These are phyloP conservation scores for Penicillium macrosclerotiorum DNA, from an alignment of 495 filamentous ascomycete species.

Conservation along the genomic window DNA sequence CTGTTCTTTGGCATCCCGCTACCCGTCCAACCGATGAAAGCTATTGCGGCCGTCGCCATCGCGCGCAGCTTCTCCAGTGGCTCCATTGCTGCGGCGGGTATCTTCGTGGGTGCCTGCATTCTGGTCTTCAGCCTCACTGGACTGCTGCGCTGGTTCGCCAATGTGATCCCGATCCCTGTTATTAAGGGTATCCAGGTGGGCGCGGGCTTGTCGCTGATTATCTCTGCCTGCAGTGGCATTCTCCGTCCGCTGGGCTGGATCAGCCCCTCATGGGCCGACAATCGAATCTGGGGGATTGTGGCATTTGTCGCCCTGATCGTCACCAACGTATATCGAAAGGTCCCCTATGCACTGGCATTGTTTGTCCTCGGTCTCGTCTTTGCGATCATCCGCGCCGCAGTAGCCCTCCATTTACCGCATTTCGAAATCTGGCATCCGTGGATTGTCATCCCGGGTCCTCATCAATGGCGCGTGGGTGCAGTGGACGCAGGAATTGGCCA, in stretches of 20 bases:
- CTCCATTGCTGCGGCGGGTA: conserved; percentile 74
- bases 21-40: conserved; percentile 89
- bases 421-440: conserved; percentile 52
- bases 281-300: conserved; percentile 65
- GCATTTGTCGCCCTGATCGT: conserved; percentile 68
- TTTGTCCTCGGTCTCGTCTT: conserved; percentile 63
- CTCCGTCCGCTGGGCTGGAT: conserved; percentile 59
- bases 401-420: conserved; percentile 36
- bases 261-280: conserved; percentile 63
- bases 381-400: conserved; percentile 43
- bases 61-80: conserved; percentile 59
- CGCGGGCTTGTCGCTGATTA: conserved; percentile 75
- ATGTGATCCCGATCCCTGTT: conserved; percentile 76
- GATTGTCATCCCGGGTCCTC: conserved; percentile 41
- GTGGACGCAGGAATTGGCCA: conserved; percentile 72
- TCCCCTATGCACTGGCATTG: conserved; percentile 75
- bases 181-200: conserved; percentile 94
- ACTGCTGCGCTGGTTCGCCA: conserved; percentile 64
- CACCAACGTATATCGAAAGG: conserved; percentile 53
- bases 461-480: conserved; percentile 47
- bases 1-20: conserved; percentile 79
- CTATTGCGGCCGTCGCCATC: conserved; percentile 85
- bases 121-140: conserved; percentile 75
- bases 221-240: conserved; percentile 66
- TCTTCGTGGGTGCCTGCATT: conserved; percentile 69